Conservation (phyloP, 768 basidiomycete genomes). For the Fomitopsis pulvina region DNA sequence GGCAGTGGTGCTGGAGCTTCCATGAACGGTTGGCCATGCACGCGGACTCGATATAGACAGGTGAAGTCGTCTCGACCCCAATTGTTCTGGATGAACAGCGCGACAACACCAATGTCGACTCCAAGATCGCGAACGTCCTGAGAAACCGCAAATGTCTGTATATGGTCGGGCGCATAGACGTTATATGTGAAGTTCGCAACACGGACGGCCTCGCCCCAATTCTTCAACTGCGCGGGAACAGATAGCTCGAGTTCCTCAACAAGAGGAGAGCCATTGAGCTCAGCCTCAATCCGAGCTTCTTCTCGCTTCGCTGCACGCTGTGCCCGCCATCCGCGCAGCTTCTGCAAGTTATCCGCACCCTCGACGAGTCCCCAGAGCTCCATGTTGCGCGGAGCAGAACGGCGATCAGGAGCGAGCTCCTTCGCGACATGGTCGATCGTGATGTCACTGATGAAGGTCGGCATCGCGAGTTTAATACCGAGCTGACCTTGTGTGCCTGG, state of each 20-base stretch:
- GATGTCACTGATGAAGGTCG: conserved; percentile 54
- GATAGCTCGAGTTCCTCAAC: conserved; percentile 11
- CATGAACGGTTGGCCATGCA: conserved; percentile 57
- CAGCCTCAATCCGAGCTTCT: conserved; percentile 16
- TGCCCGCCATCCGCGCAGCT: conserved; percentile 49
- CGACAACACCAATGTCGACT: conserved; percentile 82
- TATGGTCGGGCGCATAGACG: conserved; percentile 29
- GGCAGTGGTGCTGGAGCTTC: conserved; percentile 32
- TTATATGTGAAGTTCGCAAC: conserved; percentile 45
- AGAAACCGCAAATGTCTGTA: conserved; percentile 45
- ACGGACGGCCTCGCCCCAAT: conserved; percentile 28
- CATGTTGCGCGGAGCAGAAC: conserved; percentile 78
- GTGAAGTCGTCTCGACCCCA: conserved; percentile 84
- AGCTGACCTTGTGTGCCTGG: conserved; percentile 70
- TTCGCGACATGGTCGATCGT: conserved; percentile 84
- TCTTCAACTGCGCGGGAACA: conserved; percentile 26
- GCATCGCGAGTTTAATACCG: conserved; percentile 69
- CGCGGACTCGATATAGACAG: conserved; percentile 82
- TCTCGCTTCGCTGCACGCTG: conserved; percentile 30
- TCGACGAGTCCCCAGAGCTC: conserved; percentile 91
- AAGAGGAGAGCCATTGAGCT: conserved; percentile 4
- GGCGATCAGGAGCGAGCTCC: conserved; percentile 77
- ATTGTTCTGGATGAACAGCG: conserved; percentile 74
- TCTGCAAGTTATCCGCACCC: conserved; percentile 60
- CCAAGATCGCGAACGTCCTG: conserved; percentile 58